A percentile compares a stretch with the other conserved stretches of the same genome.
phyloP scores from a whole-genome alignment of 1,284 basidiomycete genomes.

The Melampsora occidentalis region DNA sequence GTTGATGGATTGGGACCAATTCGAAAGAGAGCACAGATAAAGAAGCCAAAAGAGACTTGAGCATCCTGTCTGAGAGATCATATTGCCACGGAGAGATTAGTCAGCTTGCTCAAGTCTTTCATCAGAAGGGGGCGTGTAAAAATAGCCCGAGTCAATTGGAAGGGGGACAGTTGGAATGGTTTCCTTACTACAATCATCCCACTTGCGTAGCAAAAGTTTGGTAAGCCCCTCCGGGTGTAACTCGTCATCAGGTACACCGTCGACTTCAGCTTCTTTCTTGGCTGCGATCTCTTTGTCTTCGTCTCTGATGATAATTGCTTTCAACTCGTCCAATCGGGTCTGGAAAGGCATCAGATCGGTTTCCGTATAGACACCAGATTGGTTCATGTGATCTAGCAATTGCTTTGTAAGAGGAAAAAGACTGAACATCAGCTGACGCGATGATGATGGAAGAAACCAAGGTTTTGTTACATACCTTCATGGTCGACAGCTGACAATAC shows the following conservation, averaged over 20 bases:
- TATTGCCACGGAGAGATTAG: conserved; percentile 6
- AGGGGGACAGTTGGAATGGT: not conserved
- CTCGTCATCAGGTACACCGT: conserved; percentile 43
- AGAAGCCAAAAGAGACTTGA: conserved; percentile 74
- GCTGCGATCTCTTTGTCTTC: conserved; percentile 58
- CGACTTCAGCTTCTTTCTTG: conserved; percentile 44
- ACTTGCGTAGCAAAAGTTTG: conserved; percentile 44
- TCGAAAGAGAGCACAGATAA: conserved; percentile 79
- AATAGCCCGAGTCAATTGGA: not conserved
- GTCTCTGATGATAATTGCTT: conserved; percentile 70
- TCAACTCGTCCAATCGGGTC: conserved; percentile 71
- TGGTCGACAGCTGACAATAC: conserved; percentile 88
- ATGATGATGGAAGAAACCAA: conserved; percentile 25
- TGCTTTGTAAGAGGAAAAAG: conserved; percentile 58
- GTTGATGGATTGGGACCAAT: conserved; percentile 82
- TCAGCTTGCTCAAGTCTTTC: not conserved
- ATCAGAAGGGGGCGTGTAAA: not conserved
- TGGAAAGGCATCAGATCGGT: conserved; percentile 80
- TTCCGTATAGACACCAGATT: conserved; percentile 87
- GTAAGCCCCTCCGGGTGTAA: conserved; percentile 49
- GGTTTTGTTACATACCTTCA: conserved; percentile 72
- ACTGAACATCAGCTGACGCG: not conserved
- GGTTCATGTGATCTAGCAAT: conserved; percentile 88
- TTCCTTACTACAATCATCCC: conserved; percentile 36
- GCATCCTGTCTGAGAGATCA: conserved; percentile 64